Conservation (phyloP, 2,329 filamentous ascomycete genomes). For the Chaetomiaceae sp. region DNA sequence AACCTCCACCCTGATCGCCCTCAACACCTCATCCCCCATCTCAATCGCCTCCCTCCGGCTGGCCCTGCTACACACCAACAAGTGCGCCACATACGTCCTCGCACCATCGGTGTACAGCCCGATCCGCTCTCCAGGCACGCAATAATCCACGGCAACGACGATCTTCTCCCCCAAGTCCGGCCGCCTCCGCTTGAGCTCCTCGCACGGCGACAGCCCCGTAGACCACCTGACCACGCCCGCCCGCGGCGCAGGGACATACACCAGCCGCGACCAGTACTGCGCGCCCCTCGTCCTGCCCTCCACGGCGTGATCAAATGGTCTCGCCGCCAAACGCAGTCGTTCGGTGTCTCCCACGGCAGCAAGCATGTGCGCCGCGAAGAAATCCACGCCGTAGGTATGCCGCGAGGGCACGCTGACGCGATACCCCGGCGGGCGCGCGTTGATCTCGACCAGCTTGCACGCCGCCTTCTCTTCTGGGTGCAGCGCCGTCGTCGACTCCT, state of each 20-base stretch:
- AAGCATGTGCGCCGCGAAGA: constrained; percentile 25
- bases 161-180: constrained; percentile 20
- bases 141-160: constrained; percentile 23
- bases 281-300: constrained; percentile 11
- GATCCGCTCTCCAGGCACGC: constrained; percentile 17
- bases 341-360: constrained; percentile 20
- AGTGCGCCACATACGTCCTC: constrained; percentile 23
- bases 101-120: constrained; percentile 21
- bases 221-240: constrained; percentile 16
- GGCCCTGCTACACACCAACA: constrained; percentile 20
- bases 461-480: not conserved
- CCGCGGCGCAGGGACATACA: constrained; percentile 23
- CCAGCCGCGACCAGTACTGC: constrained; percentile 24
- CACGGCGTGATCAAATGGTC: constrained; percentile 13
- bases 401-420: constrained; percentile 23
- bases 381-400: constrained; percentile 27
- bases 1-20: constrained; percentile 14
- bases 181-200: constrained; percentile 19
- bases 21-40: constrained; percentile 20
- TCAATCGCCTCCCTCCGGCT: constrained; percentile 21
- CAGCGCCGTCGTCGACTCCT: too few species aligned
- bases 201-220: constrained; percentile 17
- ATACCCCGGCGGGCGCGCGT: constrained; percentile 25
- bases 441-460: constrained; percentile 26
- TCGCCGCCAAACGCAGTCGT: constrained; percentile 16